A percentile compares a stretch with the other conserved stretches of the same genome.
Evolutionary conservation across 345 rosid species (phyloP).

Genomic region (Erucastrum elatum): DNA sequence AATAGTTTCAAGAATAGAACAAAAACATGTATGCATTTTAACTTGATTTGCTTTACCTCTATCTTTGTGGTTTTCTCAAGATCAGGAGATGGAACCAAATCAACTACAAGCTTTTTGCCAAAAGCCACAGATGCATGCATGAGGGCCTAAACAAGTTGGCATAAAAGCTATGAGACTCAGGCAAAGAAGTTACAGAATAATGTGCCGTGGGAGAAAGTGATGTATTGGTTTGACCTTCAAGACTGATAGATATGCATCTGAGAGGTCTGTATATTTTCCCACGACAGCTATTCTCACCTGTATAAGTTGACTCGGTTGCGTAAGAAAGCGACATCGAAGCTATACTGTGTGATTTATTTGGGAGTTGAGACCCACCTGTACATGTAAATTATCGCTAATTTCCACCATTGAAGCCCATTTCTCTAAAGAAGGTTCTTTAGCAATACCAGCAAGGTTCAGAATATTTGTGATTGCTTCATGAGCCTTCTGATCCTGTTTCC

Average conservation of each 20-base stretch:
- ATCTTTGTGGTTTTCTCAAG: constrained; percentile 60
- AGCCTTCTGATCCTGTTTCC: constrained; percentile 80
- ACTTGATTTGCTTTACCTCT: constrained; percentile 45
- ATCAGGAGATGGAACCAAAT: constrained; percentile 89
- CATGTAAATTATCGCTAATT: constrained; percentile 63
- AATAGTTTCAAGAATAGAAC: constrained; percentile 3
- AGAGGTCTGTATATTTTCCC: constrained; percentile 84
- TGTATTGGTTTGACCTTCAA: constrained; percentile 48
- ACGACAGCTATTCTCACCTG: constrained; percentile 91
- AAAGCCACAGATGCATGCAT: constrained; percentile 83
- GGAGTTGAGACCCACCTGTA: constrained; percentile 55
- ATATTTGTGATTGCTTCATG: constrained; percentile 71
- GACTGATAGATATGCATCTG: constrained; percentile 91
- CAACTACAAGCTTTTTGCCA: constrained; percentile 67
- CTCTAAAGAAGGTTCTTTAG: constrained; percentile 58
- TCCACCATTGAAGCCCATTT: constrained; percentile 65
- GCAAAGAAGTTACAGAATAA: neutral
- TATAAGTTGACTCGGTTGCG: constrained; percentile 13
- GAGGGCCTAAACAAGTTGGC: constrained; percentile 64
- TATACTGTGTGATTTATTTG: neutral
- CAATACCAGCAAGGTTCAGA: constrained; percentile 57
- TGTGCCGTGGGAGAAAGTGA: neutral
- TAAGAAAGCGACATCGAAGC: constrained; percentile 11
- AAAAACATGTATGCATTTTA: neutral
- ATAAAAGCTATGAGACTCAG: neutral